A percentile compares a stretch with the other conserved stretches of the same genome.
Evolutionary conservation across 1,284 basidiomycete genomes (phyloP).

Genomic region (Rhizopogon parksii): DNA sequence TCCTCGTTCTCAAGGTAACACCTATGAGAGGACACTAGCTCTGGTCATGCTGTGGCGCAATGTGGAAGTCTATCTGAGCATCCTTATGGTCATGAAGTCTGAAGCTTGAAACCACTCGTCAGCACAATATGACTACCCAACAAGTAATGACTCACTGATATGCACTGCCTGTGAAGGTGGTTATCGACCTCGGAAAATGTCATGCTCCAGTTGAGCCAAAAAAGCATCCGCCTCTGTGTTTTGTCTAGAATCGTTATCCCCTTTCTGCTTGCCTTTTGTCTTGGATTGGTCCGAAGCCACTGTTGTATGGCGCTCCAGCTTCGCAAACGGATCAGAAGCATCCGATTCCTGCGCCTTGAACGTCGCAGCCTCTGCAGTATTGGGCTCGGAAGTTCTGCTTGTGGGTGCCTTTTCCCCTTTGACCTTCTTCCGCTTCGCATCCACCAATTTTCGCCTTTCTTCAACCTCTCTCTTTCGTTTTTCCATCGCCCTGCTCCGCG

Average conservation of each 20-base stretch:
- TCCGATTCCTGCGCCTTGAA: conserved; percentile 1
- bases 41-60: background rate
- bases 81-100: background rate
- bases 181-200: conserved; percentile 25
- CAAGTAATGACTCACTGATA: background rate
- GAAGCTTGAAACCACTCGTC: background rate
- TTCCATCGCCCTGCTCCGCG: conserved; percentile 58
- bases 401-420: conserved; percentile 16
- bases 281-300: conserved; percentile 10
- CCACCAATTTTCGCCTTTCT: conserved; percentile 68
- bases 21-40: background rate
- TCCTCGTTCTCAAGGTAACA: background rate
- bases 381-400: conserved; percentile 4
- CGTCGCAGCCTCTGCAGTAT: conserved; percentile 1
- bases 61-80: background rate
- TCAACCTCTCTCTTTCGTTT: conserved; percentile 77
- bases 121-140: background rate
- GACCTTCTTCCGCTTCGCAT: conserved; percentile 73
- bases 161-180: background rate
- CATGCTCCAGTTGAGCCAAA: conserved; percentile 51
- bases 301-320: conserved; percentile 36
- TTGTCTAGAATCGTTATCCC: conserved; percentile 11
- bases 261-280: conserved; percentile 20
- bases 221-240: conserved; percentile 52
- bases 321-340: conserved; percentile 41